Evolutionary conservation across 352 stramenopile genomes (phyloP), one percentile per base, ranked within the genome.

Genomic region (Globisporangium sylvaticum): DNA sequence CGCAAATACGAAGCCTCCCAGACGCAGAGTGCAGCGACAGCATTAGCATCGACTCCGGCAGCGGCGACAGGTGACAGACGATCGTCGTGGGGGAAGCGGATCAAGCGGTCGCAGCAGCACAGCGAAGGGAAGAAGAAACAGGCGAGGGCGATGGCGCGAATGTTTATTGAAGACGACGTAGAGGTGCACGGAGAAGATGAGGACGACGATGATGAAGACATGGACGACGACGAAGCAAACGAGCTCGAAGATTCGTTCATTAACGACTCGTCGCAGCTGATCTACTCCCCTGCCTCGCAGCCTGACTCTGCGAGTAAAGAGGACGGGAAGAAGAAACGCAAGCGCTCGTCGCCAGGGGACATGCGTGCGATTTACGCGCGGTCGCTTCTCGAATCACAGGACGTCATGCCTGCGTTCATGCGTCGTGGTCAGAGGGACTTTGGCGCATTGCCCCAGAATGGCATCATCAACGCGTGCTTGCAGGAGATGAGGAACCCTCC

Each of bases 361-460:
- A 93, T 93, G 85, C 84, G 84, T 4, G 84, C 86, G 27, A 91
- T 94, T 55, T 94, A 94, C 65, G 83, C 84, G 10, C 73, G 73
- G 0, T 88, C 86, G 2, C 55, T 94, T 24, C 72, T 87, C n/a
- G 82, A 91, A 25, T 91, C 86, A 15, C 84, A 74, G 25, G 62
- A 65, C 27, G 75, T 54, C 42, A 56, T 73, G 22, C 76, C 74
- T 50, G 60, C 34, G 24, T 75, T 85, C 48, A 39, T 75, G 18
- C 77, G 76, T 68, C 73, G 82, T 4, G 78, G 73, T 14, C 58
- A 66, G 42, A 68, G 74, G 7, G 71, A 84, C 20, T 66, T 80
- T 37, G 63, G 69, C 15, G 69, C 74, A 18, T 42, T 94, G 31
- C 86, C 81, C 2, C 78, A 74, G 3, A 72, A 82, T 60, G 76